Evolutionary conservation across 768 basidiomycete genomes (phyloP), one percentile per base, ranked within the genome.

Genomic region (Xerocomellus amylosporus): DNA sequence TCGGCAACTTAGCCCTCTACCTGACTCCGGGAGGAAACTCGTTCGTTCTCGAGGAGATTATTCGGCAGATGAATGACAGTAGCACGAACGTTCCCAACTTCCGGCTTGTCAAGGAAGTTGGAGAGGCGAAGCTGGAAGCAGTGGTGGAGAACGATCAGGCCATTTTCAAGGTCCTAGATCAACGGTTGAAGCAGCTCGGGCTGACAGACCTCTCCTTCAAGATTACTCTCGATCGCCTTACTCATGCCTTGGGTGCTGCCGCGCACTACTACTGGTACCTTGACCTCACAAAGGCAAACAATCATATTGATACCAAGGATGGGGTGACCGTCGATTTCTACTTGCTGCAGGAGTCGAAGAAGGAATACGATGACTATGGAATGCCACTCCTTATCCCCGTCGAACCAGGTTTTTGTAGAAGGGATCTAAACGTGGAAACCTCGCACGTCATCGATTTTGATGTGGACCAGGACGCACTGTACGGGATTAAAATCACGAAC

Each of bases 401-500:
- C 10, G 46, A 44, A 30, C 54, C 51, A 10, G 51, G 53, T 13
- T 38, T 56, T 14, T 49, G 46, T 52, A 37, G 13, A 30, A 57
- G 33, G 31, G 47, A 58, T 31, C 36, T 22, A 17, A 39, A 20
- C 4, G 17, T 2, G 26, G 31, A 26, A 1, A 10, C 12, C 14
- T 40, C 26, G 6, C n/a, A 56, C 26, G 33, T 61, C 33, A 58
- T 66, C n/a, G 55, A 66, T 37, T 57, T 66, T 39, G 47, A 48
- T 15, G 52, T 66, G 9, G 62, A 73, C 19, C 64, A 67, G 22
- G 8, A 54, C 0, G 66, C 54, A 5, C 37, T 56, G 3, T 67
- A 76, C 14, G 76, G 75, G 14, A 63, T 78, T 50, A 67, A 65
- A 8, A 63, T 77, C 30, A 62, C 60, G 51, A 77, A 78, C 55